Percentiles rank a stretch among this genome's conserved stretches.
Evolutionary conservation across 805 yeast species (phyloP).

Genomic region (Isabelozyma pseudorhagii): DNA sequence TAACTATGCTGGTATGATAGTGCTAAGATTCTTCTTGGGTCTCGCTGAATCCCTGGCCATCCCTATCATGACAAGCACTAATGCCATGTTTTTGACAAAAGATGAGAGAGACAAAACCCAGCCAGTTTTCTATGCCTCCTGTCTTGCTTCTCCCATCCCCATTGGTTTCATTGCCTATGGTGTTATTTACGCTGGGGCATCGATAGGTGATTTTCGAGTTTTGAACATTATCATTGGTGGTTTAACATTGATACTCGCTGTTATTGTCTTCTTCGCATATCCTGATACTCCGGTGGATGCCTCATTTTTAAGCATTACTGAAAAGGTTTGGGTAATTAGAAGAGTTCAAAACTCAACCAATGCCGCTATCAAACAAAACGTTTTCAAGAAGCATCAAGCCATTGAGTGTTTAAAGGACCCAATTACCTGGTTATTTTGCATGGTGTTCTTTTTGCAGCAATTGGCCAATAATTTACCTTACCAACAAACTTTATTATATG

Average conservation of each 20-base stretch:
- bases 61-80: constrained; percentile 40
- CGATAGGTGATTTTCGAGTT: constrained; percentile 47
- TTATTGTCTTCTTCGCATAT: constrained; percentile 30
- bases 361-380: constrained; percentile 37
- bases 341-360: constrained; percentile 30
- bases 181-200: constrained; percentile 19
- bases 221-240: constrained; percentile 57
- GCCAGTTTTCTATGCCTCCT: constrained; percentile 51
- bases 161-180: constrained; percentile 49
- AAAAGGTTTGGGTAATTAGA: constrained; percentile 48
- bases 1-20: constrained; percentile 45
- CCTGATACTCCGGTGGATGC: constrained; percentile 59
- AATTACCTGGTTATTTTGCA: constrained; percentile 16
- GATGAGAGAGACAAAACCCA: constrained; percentile 47
- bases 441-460: constrained; percentile 42
- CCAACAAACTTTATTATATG: constrained; percentile 49
- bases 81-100: constrained; percentile 48
- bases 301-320: constrained; percentile 43
- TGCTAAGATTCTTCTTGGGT: constrained; percentile 50
- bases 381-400: constrained; percentile 46
- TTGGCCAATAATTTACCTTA: constrained; percentile 53
- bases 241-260: constrained; percentile 35
- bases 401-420: constrained; percentile 49
- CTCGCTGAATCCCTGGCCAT: constrained; percentile 25
- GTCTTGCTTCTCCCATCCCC: constrained; percentile 51